phyloP scores from a whole-genome alignment of 2,329 filamentous ascomycete genomes.

The Colletotrichum sp. region DNA sequence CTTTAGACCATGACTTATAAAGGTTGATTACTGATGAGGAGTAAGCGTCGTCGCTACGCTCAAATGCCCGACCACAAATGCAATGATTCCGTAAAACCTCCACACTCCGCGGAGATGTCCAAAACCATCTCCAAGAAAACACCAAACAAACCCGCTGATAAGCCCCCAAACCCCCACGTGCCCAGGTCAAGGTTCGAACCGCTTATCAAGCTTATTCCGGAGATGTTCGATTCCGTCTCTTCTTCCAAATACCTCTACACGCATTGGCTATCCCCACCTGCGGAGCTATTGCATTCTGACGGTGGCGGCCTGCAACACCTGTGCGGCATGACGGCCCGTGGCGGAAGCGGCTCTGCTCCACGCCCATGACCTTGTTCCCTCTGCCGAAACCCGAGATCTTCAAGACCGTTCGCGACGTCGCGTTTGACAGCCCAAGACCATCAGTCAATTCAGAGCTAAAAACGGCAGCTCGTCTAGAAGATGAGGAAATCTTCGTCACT shows the following conservation, averaged over 20 bases:
- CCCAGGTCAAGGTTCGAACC: not conserved
- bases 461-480: conserved; percentile 57
- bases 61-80: not conserved
- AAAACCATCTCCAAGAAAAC: not conserved
- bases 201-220: conserved; percentile 3
- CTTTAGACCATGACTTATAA: not conserved
- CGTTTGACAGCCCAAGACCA: not conserved
- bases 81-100: not conserved
- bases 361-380: not conserved
- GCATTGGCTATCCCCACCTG: not conserved
- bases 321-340: not conserved
- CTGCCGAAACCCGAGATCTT: conserved; percentile 8
- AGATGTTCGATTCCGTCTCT: not conserved
- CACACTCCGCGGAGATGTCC: not conserved
- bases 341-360: not conserved
- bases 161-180: not conserved
- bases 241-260: not conserved
- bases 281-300: not conserved
- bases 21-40: no score
- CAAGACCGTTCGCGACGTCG: not conserved
- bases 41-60: not conserved
- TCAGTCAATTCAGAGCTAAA: not conserved
- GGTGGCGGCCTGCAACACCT: not conserved
- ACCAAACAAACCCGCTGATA: not conserved
- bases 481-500: conserved; percentile 74